phyloP scores from a whole-genome alignment of 768 basidiomycete species.

The Nidula microcarpa region DNA sequence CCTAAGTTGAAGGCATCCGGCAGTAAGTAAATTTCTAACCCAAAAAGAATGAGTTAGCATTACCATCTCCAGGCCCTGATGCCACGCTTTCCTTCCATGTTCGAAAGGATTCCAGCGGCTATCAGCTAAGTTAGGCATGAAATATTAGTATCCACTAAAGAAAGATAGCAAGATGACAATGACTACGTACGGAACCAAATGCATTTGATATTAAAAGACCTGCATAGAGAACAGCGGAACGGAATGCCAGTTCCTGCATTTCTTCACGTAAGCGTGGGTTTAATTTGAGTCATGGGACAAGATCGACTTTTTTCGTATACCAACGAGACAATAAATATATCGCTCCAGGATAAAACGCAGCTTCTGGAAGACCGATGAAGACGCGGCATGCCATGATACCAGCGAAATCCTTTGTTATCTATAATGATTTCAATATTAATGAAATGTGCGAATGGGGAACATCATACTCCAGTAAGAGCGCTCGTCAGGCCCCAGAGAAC shows the following conservation, averaged over 20 bases:
- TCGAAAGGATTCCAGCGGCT: constrained; percentile 69
- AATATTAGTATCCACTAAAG: not conserved
- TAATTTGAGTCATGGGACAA: not conserved
- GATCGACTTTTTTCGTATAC: constrained; percentile 52
- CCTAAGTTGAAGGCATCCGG: constrained; percentile 29
- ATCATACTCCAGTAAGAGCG: constrained; percentile 54
- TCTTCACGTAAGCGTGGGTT: constrained; percentile 2
- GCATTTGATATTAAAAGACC: constrained; percentile 65
- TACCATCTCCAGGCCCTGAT: constrained; percentile 72
- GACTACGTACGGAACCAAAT: constrained; percentile 53
- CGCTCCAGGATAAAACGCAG: constrained; percentile 64
- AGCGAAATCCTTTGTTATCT: constrained; percentile 53
- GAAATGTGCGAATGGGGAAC: not conserved
- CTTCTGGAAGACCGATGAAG: constrained; percentile 63
- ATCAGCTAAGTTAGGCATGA: constrained; percentile 40
- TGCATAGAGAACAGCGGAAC: constrained; percentile 56
- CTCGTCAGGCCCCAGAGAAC: constrained; percentile 63
- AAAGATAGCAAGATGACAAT: not conserved
- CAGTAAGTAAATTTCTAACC: not conserved
- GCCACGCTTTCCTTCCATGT: constrained; percentile 66
- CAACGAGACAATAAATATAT: constrained; percentile 46
- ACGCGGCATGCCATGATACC: constrained; percentile 56
- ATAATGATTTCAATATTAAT: not conserved
- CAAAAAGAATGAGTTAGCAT: constrained; percentile 4
- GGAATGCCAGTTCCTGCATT: constrained; percentile 65